Percentiles rank a stretch among this genome's conserved stretches.
Evolutionary conservation across 371 early-diverging fungal genomes (phyloP).

Genomic region (Mucor piriformis): DNA sequence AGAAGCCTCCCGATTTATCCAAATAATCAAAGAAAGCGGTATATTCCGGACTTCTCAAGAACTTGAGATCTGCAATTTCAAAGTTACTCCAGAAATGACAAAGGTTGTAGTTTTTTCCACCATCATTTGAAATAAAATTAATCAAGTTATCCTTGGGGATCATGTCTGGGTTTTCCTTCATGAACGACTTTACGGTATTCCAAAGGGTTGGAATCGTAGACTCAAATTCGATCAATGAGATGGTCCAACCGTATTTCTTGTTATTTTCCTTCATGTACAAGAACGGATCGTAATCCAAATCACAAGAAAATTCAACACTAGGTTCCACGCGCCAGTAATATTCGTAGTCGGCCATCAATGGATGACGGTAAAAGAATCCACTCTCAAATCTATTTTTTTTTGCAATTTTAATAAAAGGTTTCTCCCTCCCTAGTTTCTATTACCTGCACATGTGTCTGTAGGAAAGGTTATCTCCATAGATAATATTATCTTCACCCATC

Average conservation of each 20-base stretch:
- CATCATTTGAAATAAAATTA: slow-evolving; percentile 37
- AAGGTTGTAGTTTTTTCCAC: slow-evolving; percentile 57
- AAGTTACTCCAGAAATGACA: slow-evolving; percentile 98
- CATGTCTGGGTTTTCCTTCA: slow-evolving; percentile 52
- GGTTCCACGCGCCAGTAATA: slow-evolving; percentile 98
- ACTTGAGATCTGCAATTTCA: slow-evolving; percentile 89
- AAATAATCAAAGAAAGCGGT: slow-evolving; percentile 78
- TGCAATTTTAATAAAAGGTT: neutral
- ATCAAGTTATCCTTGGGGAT: slow-evolving; percentile 42
- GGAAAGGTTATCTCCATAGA: slow-evolving; percentile 82
- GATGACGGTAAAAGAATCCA: slow-evolving; percentile 86
- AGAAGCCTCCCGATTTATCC: slow-evolving; percentile 89
- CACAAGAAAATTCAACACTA: slow-evolving; percentile 82
- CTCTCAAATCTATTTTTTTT: slow-evolving; percentile 72
- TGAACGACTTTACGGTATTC: slow-evolving; percentile 57
- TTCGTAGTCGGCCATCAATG: slow-evolving; percentile 74
- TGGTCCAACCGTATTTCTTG: slow-evolving; percentile 83
- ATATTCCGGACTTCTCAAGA: slow-evolving; percentile 76
- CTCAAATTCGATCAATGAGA: slow-evolving; percentile 76
- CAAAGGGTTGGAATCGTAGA: slow-evolving; percentile 85
- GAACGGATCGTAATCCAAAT: slow-evolving; percentile 92
- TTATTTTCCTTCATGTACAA: slow-evolving; percentile 80
- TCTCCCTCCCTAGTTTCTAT: neutral
- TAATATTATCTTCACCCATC: slow-evolving; percentile 68
- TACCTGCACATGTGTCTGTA: slow-evolving; percentile 95